A percentile compares a stretch with the other conserved stretches of the same genome.
phyloP scores from a whole-genome alignment of 352 stramenopile genomes.

The Salisapilia sapeloensis region DNA sequence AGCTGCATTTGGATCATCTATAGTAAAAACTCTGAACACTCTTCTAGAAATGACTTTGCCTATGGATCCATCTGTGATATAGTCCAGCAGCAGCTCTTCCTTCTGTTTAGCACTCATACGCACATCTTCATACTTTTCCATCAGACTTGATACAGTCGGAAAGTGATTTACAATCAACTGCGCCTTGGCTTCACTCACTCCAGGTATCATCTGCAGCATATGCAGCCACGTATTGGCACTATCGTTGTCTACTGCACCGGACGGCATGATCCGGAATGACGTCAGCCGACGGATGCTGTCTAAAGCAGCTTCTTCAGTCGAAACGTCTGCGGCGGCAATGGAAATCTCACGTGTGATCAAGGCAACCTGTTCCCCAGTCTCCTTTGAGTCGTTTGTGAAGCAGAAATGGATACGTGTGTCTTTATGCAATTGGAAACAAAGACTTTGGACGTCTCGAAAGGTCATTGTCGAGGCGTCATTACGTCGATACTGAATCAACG shows the following conservation, averaged over 20 bases:
- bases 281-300: conserved; percentile 35
- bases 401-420: too few relatives aligned
- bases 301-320: conserved; percentile 25
- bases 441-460: too few relatives aligned
- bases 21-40: conserved; percentile 37
- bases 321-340: conserved; percentile 16
- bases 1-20: conserved; percentile 12
- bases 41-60: conserved; percentile 28
- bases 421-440: too few relatives aligned
- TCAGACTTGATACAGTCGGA: conserved; percentile 32
- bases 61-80: conserved; percentile 17
- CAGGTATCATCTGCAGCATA: conserved; percentile 67
- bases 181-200: conserved; percentile 51
- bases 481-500: too few relatives aligned
- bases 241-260: conserved; percentile 19
- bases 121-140: conserved; percentile 24
- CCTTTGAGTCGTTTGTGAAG: too few relatives aligned
- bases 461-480: too few relatives aligned
- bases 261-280: conserved; percentile 31
- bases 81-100: conserved; percentile 34
- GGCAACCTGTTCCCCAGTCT: conserved; percentile 9
- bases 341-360: conserved; percentile 37
- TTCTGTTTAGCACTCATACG: conserved; percentile 13
- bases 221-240: conserved; percentile 49
- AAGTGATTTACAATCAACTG: conserved; percentile 45